Conservation (phyloP, 371 early-diverging fungal species). For the Haplosporangium sp. region DNA sequence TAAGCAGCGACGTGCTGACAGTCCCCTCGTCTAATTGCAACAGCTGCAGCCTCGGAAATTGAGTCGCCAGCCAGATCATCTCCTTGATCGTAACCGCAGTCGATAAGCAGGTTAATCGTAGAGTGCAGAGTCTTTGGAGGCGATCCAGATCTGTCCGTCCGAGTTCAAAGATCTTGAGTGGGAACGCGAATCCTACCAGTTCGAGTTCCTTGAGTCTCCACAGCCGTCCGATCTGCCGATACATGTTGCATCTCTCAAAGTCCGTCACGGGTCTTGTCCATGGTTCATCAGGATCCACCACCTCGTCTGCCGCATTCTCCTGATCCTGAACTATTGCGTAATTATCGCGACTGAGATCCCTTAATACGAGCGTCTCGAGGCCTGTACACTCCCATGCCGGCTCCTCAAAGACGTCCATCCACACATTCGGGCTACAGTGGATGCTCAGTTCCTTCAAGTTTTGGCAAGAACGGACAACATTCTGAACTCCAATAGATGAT, state of each 20-base stretch:
- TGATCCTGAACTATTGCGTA: neutral
- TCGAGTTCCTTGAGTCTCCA: conserved; percentile 7
- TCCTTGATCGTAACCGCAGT: neutral
- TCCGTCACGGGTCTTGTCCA: too few species aligned
- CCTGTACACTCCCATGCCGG: conserved; percentile 19
- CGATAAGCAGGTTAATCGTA: neutral
- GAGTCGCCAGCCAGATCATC: conserved; percentile 20
- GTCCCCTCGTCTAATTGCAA: conserved; percentile 1
- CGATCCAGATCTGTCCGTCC: conserved; percentile 3
- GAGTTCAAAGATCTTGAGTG: neutral
- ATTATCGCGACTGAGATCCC: neutral
- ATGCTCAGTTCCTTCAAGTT: conserved; percentile 17
- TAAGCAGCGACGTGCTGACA: neutral
- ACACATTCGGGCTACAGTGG: neutral
- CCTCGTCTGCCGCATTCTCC: neutral
- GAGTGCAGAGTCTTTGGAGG: neutral
- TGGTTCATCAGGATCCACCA: too few species aligned
- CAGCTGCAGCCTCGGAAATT: conserved; percentile 2
- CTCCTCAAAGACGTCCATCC: conserved; percentile 11
- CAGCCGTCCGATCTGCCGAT: conserved; percentile 21
- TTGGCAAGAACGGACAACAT: conserved; percentile 5
- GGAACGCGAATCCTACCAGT: conserved; percentile 7
- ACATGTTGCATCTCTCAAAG: neutral
- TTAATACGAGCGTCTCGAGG: conserved; percentile 6
- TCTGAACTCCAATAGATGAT: conserved; percentile 5